These are phyloP conservation scores for Tricholoma terreum DNA, from an alignment of 768 basidiomycete species.

Conservation along the genomic window DNA sequence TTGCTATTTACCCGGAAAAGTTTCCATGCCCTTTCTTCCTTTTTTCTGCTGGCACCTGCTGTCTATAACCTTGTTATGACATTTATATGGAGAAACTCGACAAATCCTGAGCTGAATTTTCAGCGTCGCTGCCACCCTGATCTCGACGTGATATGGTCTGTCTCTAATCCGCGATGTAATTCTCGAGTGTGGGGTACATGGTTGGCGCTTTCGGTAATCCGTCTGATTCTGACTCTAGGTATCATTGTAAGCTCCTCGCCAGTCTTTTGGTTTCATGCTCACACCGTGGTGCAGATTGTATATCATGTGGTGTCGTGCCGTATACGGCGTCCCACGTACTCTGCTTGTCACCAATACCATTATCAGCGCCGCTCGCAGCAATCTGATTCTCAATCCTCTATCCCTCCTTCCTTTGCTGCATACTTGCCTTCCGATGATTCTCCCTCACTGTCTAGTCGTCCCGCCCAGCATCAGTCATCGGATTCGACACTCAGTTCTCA, in stretches of 20 bases:
- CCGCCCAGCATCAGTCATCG: constrained; percentile 14
- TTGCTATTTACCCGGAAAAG: constrained; percentile 27
- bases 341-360: constrained; percentile 10
- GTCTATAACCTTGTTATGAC: constrained; percentile 54
- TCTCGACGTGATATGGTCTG: constrained; percentile 66
- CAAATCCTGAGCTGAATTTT: constrained; percentile 34
- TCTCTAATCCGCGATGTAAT: constrained; percentile 22
- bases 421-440: constrained; percentile 4
- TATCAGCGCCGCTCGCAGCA: constrained; percentile 12
- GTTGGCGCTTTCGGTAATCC: constrained; percentile 50
- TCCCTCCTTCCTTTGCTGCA: constrained; percentile 15
- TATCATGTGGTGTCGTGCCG: constrained; percentile 26
- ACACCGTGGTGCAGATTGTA: constrained; percentile 18
- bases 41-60: constrained; percentile 51
- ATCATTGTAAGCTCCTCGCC: constrained; percentile 46
- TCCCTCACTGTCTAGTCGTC: neutral
- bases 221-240: constrained; percentile 49
- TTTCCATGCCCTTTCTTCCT: constrained; percentile 42
- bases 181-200: constrained; percentile 49
- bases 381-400: constrained; percentile 14
- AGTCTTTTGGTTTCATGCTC: constrained; percentile 2
- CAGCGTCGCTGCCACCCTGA: constrained; percentile 56
- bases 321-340: constrained; percentile 21
- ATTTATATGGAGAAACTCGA: constrained; percentile 46
- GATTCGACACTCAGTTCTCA: constrained; percentile 19